Evolutionary conservation across 169 alveolate species (phyloP).

Genomic region (Plasmodium knowlesi): DNA sequence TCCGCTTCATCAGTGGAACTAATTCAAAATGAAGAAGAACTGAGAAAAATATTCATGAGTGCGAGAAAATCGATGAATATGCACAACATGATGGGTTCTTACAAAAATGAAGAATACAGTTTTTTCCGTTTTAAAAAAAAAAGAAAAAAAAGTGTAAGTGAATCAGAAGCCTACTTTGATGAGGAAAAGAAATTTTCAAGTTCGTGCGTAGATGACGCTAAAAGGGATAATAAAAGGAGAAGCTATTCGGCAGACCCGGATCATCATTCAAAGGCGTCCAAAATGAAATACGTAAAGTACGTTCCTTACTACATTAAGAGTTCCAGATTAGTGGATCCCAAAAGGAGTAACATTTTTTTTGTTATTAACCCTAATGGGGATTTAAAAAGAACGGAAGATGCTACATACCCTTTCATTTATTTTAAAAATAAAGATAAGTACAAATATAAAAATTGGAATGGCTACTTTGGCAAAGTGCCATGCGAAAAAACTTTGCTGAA

Average conservation of each 20-base stretch:
- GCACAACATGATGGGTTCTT: constrained; percentile 53
- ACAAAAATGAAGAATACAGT: constrained; percentile 3
- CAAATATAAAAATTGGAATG: constrained; percentile 74
- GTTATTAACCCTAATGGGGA: constrained; percentile 75
- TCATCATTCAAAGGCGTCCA: constrained; percentile 10
- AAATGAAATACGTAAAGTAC: constrained; percentile 41
- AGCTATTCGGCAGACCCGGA: constrained; percentile 61
- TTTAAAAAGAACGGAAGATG: constrained; percentile 72
- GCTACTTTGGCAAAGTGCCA: constrained; percentile 68
- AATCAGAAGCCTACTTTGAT: constrained; percentile 51
- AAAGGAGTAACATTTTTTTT: constrained; percentile 69
- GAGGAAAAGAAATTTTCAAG: constrained; percentile 21
- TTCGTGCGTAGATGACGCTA: not conserved
- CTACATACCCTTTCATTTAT: constrained; percentile 72
- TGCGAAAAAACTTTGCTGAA: constrained; percentile 44
- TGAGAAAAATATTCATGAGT: constrained; percentile 56
- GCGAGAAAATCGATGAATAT: constrained; percentile 71
- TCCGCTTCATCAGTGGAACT: constrained; percentile 53
- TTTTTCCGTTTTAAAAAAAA: not conserved
- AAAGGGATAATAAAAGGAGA: constrained; percentile 58
- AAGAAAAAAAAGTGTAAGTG: constrained; percentile 66
- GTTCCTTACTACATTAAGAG: constrained; percentile 68
- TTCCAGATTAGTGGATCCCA: constrained; percentile 50
- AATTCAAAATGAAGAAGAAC: constrained; percentile 65
- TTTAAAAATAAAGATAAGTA: constrained; percentile 62